A percentile compares a stretch with the other conserved stretches of the same genome.
Conservation (phyloP, 257 asterid species). For the Nicotiana benthamiana region DNA sequence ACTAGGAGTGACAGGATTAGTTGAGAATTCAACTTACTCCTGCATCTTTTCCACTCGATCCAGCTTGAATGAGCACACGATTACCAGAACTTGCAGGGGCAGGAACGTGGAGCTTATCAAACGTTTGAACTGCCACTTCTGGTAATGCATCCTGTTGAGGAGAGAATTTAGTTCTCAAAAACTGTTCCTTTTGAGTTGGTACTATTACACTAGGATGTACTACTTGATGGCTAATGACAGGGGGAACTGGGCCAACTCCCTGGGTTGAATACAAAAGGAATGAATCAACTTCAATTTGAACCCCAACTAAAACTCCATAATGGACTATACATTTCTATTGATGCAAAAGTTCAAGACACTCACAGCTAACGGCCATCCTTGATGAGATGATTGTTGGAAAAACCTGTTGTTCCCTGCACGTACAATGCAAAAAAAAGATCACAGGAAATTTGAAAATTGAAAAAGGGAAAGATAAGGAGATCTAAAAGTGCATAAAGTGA, state of each 20-base stretch:
- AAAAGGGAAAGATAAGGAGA: background rate
- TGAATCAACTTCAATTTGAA: background rate
- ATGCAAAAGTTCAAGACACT: background rate
- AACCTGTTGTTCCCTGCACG: background rate
- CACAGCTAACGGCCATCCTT: background rate
- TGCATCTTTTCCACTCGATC: background rate
- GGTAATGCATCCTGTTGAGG: background rate
- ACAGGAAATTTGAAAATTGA: background rate
- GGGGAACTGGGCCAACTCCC: background rate
- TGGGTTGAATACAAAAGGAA: background rate
- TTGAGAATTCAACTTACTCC: background rate
- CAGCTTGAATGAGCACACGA: background rate
- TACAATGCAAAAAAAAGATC: background rate
- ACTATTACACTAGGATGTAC: background rate
- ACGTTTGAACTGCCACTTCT: background rate
- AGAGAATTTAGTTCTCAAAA: background rate
- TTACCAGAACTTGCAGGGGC: background rate
- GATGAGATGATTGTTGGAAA: conserved; percentile 5
- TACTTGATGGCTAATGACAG: background rate
- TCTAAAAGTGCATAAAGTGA: background rate
- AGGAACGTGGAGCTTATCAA: background rate
- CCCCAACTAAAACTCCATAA: background rate
- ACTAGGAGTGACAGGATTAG: background rate
- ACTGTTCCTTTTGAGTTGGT: background rate
- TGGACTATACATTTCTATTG: background rate